A percentile compares a stretch with the other conserved stretches of the same genome.
Conservation (phyloP, 176 grass and related monocot species). For the Aegilops sharonensis region DNA sequence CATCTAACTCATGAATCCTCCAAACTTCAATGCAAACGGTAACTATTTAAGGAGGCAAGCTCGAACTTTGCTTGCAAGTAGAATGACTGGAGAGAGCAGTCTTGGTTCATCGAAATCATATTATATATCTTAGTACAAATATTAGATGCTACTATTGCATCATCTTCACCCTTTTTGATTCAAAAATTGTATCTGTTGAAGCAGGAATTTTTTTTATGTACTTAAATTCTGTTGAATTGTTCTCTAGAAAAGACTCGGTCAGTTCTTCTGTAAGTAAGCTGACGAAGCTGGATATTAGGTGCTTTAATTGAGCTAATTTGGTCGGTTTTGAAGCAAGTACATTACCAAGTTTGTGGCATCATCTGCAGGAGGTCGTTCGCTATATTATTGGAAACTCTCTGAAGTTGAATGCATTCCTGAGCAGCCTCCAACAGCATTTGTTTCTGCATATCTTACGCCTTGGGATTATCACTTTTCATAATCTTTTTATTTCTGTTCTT, state of each 20-base stretch:
- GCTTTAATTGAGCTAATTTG: background rate
- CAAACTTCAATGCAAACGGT: background rate
- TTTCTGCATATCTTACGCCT: background rate
- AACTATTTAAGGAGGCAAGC: background rate
- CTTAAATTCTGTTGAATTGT: too few species aligned
- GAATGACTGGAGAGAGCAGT: background rate
- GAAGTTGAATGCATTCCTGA: slow-evolving; percentile 49
- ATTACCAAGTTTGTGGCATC: background rate
- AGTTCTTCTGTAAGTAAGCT: too few species aligned
- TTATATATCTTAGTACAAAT: too few species aligned
- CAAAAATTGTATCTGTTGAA: too few species aligned
- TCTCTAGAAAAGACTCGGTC: too few species aligned
- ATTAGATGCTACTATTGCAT: background rate
- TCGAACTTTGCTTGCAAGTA: background rate
- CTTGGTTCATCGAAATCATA: background rate
- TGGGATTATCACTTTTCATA: slow-evolving; percentile 12
- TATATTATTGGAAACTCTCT: slow-evolving; percentile 85
- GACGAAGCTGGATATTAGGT: too few species aligned
- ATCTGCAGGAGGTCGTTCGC: slow-evolving; percentile 60
- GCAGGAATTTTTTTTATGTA: too few species aligned
- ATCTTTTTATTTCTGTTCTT: background rate
- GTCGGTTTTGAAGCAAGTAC: background rate
- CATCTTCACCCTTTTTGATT: background rate
- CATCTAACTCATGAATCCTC: slow-evolving; percentile 1
- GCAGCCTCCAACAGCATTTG: background rate